Base-by-base conservation (phyloP, 164 flowering plant genomes). In the Umbilicus rupestris region DNA sequence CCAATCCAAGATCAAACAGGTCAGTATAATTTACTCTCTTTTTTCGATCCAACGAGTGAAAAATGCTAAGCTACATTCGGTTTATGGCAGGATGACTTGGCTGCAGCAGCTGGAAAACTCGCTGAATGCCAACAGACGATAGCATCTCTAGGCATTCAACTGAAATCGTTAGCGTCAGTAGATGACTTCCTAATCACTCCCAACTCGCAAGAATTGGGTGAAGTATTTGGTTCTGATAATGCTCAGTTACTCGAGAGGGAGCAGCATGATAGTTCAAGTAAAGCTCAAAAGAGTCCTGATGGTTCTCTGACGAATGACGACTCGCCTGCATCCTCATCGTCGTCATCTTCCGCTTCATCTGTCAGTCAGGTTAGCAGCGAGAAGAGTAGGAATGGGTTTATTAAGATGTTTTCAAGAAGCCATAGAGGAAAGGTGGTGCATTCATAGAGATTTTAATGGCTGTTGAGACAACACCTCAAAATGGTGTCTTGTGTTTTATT, bases 81-180 rank as follows among this genome's bases (percentile, higher is more conserved):
- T 74, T 8, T 63, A 55, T 76, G 52, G 68, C 84, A 90, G 98
- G 96, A 89, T 72, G 93, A 86, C 66, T 65, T 88, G 33, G 87
- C 76, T 20, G 83, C 77, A 19, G 98, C 97, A 58, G 90, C 97
- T 59, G 87, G 85, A 65, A 90, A 87, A 57, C 86, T 93, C n/a
- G 87, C 89, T 0, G 96, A 93, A 70, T 90, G 97, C 69, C 98
- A 93, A 73, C 84, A 82, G 65, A 93, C 98, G 24, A 93, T 93
- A 26, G 87, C 88, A 30, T 90, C 95, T 65, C 86, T 90, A 7
- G 96, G 94, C 57, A 78, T 68, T 71, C 96, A 93, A 70, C 78
- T 93, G 24, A 77, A 86, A 67, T 86, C 96, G 35, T 76, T 93
- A 59, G 98, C 97, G 19, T 86, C 88, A 7, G 71, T 87, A 11